Evolutionary conservation across 2,329 filamentous ascomycete species (phyloP).

Genomic region (Cadophora malorum): DNA sequence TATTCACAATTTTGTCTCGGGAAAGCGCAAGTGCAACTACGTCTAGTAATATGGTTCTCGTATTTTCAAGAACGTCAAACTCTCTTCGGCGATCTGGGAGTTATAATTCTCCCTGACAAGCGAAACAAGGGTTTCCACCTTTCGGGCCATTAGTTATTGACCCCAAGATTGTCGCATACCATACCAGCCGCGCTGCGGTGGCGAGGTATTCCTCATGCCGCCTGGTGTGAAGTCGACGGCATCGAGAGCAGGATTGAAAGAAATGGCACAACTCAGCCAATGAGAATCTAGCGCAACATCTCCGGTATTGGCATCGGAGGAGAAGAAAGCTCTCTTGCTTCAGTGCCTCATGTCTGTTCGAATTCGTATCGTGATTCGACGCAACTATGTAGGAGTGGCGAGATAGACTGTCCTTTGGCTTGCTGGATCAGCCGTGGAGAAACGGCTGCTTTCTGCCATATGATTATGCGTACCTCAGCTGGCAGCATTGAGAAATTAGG

Average conservation of each 20-base stretch:
- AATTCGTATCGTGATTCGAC: neutral
- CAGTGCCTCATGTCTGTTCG: neutral
- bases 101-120: neutral
- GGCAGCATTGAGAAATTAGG: too few relatives aligned
- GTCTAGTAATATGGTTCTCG: neutral
- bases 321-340: neutral
- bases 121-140: neutral
- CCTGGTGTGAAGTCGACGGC: neutral
- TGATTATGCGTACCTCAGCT: too few relatives aligned
- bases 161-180: too few relatives aligned
- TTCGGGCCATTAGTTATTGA: too few relatives aligned
- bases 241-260: neutral
- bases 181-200: too few relatives aligned
- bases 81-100: neutral
- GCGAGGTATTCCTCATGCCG: too few relatives aligned
- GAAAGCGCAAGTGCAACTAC: neutral
- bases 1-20: too few relatives aligned
- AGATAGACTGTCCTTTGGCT: neutral
- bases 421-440: too few relatives aligned
- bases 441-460: too few relatives aligned
- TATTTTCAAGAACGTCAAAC: neutral
- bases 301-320: neutral
- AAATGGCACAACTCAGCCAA: neutral
- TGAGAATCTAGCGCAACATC: neutral
- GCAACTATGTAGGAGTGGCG: neutral